Percentiles rank a stretch among this genome's conserved stretches.
These are phyloP conservation scores for Pterocarpus macrocarpus DNA, from an alignment of 306 rosid species.

Conservation along the genomic window DNA sequence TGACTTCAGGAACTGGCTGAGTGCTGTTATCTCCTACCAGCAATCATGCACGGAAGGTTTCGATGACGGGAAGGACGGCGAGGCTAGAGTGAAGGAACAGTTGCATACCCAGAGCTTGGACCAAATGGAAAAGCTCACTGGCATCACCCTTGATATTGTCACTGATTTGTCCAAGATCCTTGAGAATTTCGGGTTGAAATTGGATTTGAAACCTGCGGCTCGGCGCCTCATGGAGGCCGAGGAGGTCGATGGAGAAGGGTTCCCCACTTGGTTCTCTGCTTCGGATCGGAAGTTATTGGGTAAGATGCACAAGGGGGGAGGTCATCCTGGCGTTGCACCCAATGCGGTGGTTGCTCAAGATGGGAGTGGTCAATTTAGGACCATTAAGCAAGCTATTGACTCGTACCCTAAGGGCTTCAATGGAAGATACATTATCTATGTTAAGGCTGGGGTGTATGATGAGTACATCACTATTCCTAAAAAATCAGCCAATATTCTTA, in stretches of 20 bases:
- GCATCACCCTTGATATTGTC: conserved; percentile 70
- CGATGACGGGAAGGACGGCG: conserved; percentile 34
- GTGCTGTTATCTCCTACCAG: conserved; percentile 67
- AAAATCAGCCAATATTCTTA: conserved; percentile 47
- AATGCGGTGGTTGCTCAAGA: conserved; percentile 80
- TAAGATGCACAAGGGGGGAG: background rate
- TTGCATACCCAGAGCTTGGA: conserved; percentile 34
- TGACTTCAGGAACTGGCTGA: conserved; percentile 77
- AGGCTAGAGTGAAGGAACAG: conserved; percentile 35
- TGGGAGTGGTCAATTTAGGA: conserved; percentile 71
- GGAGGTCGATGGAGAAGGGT: conserved; percentile 50
- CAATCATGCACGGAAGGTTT: conserved; percentile 65
- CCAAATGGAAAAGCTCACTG: conserved; percentile 57
- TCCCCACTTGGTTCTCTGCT: conserved; percentile 68
- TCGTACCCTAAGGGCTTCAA: conserved; percentile 54
- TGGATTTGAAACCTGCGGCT: conserved; percentile 52
- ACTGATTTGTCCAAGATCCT: conserved; percentile 48
- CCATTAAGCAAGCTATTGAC: conserved; percentile 61
- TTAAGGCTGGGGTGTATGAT: conserved; percentile 71
- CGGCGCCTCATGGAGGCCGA: conserved; percentile 63
- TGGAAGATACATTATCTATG: conserved; percentile 68
- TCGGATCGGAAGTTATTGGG: conserved; percentile 66
- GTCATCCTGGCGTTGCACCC: conserved; percentile 14
- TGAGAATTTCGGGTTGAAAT: conserved; percentile 47
- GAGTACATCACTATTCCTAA: conserved; percentile 62